Base-by-base conservation (phyloP, 1,139 yeast species). In the Pneumocystis murina region DNA sequence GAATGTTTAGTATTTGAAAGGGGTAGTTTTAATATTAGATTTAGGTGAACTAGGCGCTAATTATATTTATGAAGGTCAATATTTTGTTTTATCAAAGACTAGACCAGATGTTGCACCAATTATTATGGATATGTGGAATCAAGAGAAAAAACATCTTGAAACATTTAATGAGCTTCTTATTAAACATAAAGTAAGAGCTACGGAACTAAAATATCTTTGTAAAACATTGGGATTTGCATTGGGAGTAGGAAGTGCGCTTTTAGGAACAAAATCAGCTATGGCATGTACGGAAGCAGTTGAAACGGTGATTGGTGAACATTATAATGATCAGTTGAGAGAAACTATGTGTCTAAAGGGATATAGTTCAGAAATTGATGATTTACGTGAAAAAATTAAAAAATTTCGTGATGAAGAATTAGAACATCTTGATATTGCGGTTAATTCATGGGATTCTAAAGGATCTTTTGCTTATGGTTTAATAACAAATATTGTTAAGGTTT, bases 281-380 rank as follows among this genome's bases (percentile, higher is more conserved):
- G 98, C 98, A 0, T 94, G 99, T 72, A 92, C 99, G 0, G 97
- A 91, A 66, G 98, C 98, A 0, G 98, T 92, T 0, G 99, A 92
- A 75, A 94, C 98, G 0, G 97, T 94, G 1, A 94, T 92, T 74
- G 99, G 98, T 1, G 87, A 88, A 0, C 99, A 92, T 73, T 92
- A 92, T 75, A 92, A 94, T 71, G 84, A 85, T 67, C 99, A 92
- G 74, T 77, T 92, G 68, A 78, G 99, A 64, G 84, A 85, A 64
- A 77, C 92, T 64, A 79, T 80, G 75, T 84, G 83, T 69, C 85
- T 84, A 68, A 84, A 78, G 68, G 77, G 77, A 60, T 72, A 71
- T 2, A 77, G 81, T 0, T 80, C 82, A 24, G 96, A 88, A 70
- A 73, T 90, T 63, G 73, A 75, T 1, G 74, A 78, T 6, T 77